These are phyloP conservation scores for Nemania sp. DNA, from an alignment of 2,329 filamentous ascomycete genomes.

Conservation along the genomic window DNA sequence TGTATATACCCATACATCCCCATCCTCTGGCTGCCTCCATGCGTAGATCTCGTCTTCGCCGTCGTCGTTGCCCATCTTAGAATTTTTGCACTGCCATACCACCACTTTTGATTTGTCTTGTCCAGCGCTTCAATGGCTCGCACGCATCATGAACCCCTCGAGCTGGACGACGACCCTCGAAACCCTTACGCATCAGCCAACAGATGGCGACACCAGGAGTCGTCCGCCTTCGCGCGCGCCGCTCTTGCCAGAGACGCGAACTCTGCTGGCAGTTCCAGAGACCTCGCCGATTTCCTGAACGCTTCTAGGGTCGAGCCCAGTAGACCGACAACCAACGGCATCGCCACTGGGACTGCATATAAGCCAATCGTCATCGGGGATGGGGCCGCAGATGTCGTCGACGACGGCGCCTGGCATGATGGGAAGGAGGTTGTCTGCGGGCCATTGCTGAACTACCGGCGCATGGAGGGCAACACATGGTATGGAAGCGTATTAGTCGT, in stretches of 20 bases:
- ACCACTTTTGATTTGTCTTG: background rate
- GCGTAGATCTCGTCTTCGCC: background rate
- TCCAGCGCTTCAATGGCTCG: slow-evolving; percentile 31
- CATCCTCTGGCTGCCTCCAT: too few relatives aligned
- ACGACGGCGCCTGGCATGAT: slow-evolving; percentile 40
- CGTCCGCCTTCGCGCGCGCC: slow-evolving; percentile 58
- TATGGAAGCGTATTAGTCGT: slow-evolving; percentile 86
- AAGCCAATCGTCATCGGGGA: slow-evolving; percentile 56
- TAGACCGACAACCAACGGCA: slow-evolving; percentile 37
- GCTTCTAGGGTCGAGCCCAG: slow-evolving; percentile 54
- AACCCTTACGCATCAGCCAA: slow-evolving; percentile 62
- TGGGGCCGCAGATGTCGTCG: slow-evolving; percentile 38
- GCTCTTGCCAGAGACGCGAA: slow-evolving; percentile 49
- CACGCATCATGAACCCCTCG: slow-evolving; percentile 31
- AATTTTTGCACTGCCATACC: background rate
- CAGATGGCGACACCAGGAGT: slow-evolving; percentile 68
- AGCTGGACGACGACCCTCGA: slow-evolving; percentile 41
- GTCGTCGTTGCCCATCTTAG: background rate
- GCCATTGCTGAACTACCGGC: slow-evolving; percentile 77
- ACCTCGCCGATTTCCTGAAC: slow-evolving; percentile 63
- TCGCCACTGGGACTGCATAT: slow-evolving; percentile 46
- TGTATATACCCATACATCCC: too few relatives aligned
- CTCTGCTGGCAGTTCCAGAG: slow-evolving; percentile 50
- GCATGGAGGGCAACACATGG: slow-evolving; percentile 73
- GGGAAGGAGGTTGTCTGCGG: slow-evolving; percentile 69